Base-by-base conservation (phyloP, 2,329 filamentous ascomycete species). In the Phaeosphaeria sp. region DNA sequence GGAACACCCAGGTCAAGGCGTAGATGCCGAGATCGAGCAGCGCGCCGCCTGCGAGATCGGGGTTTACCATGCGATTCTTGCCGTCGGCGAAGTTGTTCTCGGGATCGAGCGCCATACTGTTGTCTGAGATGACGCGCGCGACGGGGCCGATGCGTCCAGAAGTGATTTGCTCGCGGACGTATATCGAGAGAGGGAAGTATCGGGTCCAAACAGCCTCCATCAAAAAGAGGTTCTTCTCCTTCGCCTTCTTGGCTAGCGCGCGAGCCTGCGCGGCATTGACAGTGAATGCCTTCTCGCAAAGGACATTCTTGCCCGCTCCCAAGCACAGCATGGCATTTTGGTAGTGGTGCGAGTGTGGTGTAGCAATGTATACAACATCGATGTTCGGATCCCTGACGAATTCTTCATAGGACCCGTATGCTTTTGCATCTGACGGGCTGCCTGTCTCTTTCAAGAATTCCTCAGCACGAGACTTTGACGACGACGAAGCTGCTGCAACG, bases 301-400 rank as follows among this genome's bases (percentile, higher is more conserved):
- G 85, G 27, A 97, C 92, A 69, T 94, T 85, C 83, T 96, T 97
- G 70, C 91, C 91, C 7, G 90, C 91, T 65, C 91, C 86, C 40
- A 97, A 83, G 44, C 89, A 90, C n/a, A 96, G 85, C 86, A 93
- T 91, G 63, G 87, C 86, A 79, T 97, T 94, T 77, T 96, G 92
- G 81, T 93, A 96, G 81, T 97, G 93, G 77, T 96, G 93, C 68
- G 91, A 93, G 80, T 96, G 93, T 17, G 93, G 93, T 3, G 93
- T 96, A 22, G 92, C 92, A 55, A 97, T 87, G 77, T 96, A 97
- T 79, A 97, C 80, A 67, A 96, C 91, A 76, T 96, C 91, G 65
- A 96, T 86, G 68, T 91, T 85, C 6, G 89, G 81, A 74, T 96
- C 91, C 50, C 86, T 84, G 24, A 94, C 92, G 25, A 97, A 85